Percentiles rank a stretch among this genome's conserved stretches.
These are phyloP conservation scores for Prinsepia uniflora DNA, from an alignment of 306 rosid species.

Conservation along the genomic window DNA sequence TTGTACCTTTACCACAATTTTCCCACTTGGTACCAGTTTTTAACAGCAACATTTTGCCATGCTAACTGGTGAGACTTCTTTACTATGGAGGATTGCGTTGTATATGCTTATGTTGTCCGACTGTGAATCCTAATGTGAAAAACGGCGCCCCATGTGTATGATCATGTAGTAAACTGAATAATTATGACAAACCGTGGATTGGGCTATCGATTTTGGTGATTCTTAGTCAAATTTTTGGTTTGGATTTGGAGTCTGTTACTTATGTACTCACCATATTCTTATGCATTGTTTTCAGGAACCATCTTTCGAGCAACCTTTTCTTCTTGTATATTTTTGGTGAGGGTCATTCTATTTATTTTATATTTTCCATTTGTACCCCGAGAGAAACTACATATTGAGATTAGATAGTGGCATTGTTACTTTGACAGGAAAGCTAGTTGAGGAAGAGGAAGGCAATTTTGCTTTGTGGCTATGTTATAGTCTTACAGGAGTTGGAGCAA, in stretches of 20 bases:
- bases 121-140: neutral
- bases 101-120: neutral
- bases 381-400: neutral
- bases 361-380: neutral
- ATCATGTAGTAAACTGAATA: neutral
- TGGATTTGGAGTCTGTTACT: neutral
- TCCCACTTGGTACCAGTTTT: slow-evolving; percentile 90
- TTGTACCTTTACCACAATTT: slow-evolving; percentile 72
- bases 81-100: neutral
- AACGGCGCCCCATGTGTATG: neutral
- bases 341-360: slow-evolving; percentile 30
- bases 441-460: slow-evolving; percentile 96
- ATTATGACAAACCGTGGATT: neutral
- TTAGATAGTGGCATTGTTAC: slow-evolving; percentile 13
- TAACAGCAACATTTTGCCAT: slow-evolving; percentile 93
- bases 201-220: neutral
- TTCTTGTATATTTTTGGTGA: slow-evolving; percentile 93
- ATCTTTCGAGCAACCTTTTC: slow-evolving; percentile 97
- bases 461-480: slow-evolving; percentile 90
- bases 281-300: slow-evolving; percentile 64
- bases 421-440: slow-evolving; percentile 82
- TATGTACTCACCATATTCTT: slow-evolving; percentile 15
- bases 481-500: slow-evolving; percentile 89
- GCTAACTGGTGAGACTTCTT: slow-evolving; percentile 76
- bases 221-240: neutral